phyloP scores from a whole-genome alignment of 2,329 filamentous ascomycete genomes.

The Zalaria sp. region DNA sequence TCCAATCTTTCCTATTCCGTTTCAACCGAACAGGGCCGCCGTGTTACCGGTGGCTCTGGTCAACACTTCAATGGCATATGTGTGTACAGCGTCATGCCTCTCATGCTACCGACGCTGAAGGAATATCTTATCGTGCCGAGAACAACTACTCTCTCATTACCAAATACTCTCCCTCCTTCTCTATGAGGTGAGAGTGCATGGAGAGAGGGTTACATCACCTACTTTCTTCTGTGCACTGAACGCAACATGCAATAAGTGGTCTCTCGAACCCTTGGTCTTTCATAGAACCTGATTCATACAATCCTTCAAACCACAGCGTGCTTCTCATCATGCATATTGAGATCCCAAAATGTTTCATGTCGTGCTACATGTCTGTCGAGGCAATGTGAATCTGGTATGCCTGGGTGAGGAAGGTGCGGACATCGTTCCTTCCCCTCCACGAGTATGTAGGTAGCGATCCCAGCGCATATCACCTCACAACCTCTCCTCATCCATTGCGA shows the following conservation, averaged over 20 bases:
- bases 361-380: too few relatives aligned
- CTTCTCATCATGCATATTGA: neutral
- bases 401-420: too few relatives aligned
- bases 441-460: too few relatives aligned
- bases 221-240: neutral
- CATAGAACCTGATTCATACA: neutral
- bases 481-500: too few relatives aligned
- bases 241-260: neutral
- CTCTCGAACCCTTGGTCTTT: neutral
- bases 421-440: too few relatives aligned
- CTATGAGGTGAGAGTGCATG: constrained; percentile 47
- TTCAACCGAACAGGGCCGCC: too few relatives aligned
- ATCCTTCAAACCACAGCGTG: neutral
- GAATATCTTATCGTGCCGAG: constrained; percentile 49
- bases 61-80: constrained; percentile 38
- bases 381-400: too few relatives aligned
- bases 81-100: constrained; percentile 55
- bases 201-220: constrained; percentile 42
- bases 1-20: too few relatives aligned
- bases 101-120: constrained; percentile 52
- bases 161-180: constrained; percentile 44
- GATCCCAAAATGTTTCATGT: too few relatives aligned
- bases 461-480: too few relatives aligned
- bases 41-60: too few relatives aligned
- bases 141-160: constrained; percentile 45